Conservation (phyloP, 2,329 filamentous ascomycete genomes). For the Pleochaeta shiraiana region DNA sequence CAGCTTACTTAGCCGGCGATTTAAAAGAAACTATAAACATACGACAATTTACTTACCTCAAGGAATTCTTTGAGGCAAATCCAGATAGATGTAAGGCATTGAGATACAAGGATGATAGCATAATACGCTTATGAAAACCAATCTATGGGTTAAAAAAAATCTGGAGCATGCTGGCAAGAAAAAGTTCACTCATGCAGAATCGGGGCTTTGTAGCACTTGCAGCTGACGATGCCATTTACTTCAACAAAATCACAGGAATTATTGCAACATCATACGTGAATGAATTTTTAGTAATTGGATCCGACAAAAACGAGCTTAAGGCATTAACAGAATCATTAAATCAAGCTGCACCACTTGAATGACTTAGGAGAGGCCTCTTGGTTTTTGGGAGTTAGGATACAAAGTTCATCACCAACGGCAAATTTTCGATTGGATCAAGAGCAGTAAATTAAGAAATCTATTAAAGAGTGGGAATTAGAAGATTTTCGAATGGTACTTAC, state of each 20-base stretch:
- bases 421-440: neutral
- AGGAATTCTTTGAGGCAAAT: neutral
- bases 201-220: neutral
- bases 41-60: neutral
- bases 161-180: neutral
- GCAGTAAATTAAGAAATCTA: neutral
- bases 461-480: neutral
- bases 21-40: neutral
- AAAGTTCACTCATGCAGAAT: neutral
- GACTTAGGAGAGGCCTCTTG: neutral
- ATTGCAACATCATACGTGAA: neutral
- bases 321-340: neutral
- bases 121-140: neutral
- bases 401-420: neutral
- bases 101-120: neutral
- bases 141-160: neutral
- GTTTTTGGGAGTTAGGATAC: neutral
- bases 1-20: neutral
- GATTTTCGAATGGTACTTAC: neutral
- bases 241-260: neutral
- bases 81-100: neutral
- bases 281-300: neutral
- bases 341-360: neutral
- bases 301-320: neutral
- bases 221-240: neutral